A percentile compares a stretch with the other conserved stretches of the same genome.
These are phyloP conservation scores for Lichina pygmaea DNA, from an alignment of 495 filamentous ascomycete species.

Conservation along the genomic window DNA sequence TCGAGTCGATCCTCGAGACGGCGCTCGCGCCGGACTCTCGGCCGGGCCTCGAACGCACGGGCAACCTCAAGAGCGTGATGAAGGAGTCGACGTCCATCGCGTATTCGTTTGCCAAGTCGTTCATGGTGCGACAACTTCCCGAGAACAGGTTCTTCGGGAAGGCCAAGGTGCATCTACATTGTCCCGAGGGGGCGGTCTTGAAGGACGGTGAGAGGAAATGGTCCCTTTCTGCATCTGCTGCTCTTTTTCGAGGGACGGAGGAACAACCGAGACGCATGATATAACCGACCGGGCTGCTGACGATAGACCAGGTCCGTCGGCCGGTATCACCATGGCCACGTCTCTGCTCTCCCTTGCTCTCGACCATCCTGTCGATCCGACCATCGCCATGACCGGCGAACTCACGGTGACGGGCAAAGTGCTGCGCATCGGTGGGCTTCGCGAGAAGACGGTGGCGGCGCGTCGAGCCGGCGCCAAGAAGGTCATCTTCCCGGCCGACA, in stretches of 20 bases:
- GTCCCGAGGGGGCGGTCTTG: slow-evolving; percentile 84
- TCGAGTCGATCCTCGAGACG: slow-evolving; percentile 84
- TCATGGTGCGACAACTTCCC: slow-evolving; percentile 59
- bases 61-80: slow-evolving; percentile 91
- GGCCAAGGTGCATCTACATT: slow-evolving; percentile 85
- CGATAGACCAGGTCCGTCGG: slow-evolving; percentile 35
- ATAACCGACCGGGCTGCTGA: neutral
- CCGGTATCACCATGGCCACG: slow-evolving; percentile 93
- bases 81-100: slow-evolving; percentile 87
- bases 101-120: slow-evolving; percentile 82
- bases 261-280: neutral
- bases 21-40: slow-evolving; percentile 40
- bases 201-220: slow-evolving; percentile 44
- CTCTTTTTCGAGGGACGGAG: neutral
- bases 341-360: slow-evolving; percentile 65
- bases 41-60: slow-evolving; percentile 66
- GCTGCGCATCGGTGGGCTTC: slow-evolving; percentile 75
- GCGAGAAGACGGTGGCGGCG: slow-evolving; percentile 98
- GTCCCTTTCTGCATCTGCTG: neutral
- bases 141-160: slow-evolving; percentile 92
- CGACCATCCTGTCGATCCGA: slow-evolving; percentile 49
- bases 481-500: slow-evolving; percentile 87
- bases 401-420: slow-evolving; percentile 95
- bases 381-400: slow-evolving; percentile 96
- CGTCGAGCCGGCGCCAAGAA: slow-evolving; percentile 79